These are phyloP conservation scores for Alloteropsis semialata DNA, from an alignment of 176 grass and related monocot species.

Conservation along the genomic window DNA sequence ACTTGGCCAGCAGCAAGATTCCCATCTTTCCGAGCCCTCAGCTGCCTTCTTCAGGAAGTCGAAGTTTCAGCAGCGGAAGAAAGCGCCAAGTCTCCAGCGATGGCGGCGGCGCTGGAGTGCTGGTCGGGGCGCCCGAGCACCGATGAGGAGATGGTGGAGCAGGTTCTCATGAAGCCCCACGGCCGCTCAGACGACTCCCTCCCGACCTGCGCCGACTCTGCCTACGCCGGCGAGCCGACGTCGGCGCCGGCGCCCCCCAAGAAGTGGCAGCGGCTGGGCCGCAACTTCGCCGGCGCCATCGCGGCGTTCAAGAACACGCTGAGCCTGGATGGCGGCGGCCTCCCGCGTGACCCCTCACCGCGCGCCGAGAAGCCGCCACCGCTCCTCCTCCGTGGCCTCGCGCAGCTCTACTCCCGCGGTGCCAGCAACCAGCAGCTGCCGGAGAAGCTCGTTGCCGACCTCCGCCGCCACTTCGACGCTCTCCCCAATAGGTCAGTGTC, in stretches of 20 bases:
- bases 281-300: slow-evolving; percentile 89
- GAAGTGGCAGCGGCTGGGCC: slow-evolving; percentile 91
- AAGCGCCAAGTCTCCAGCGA: slow-evolving; percentile 23
- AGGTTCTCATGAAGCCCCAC: slow-evolving; percentile 91
- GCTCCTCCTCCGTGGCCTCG: slow-evolving; percentile 61
- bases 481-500: slow-evolving; percentile 78
- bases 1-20: background rate
- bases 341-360: slow-evolving; percentile 55
- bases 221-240: slow-evolving; percentile 33
- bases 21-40: background rate
- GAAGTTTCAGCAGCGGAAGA: slow-evolving; percentile 21
- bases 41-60: background rate
- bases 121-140: slow-evolving; percentile 97
- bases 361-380: slow-evolving; percentile 51
- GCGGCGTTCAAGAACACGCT: slow-evolving; percentile 88
- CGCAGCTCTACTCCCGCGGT: slow-evolving; percentile 72
- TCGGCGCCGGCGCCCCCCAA: slow-evolving; percentile 42
- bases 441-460: slow-evolving; percentile 83
- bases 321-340: slow-evolving; percentile 54
- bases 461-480: slow-evolving; percentile 91
- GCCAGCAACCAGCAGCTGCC: slow-evolving; percentile 60
- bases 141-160: slow-evolving; percentile 98
- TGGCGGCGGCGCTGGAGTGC: slow-evolving; percentile 98
- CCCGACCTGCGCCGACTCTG: slow-evolving; percentile 46
- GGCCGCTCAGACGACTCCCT: slow-evolving; percentile 74